phyloP scores from a whole-genome alignment of 2,329 filamentous ascomycete species.

The Penicillium brevicompactum region DNA sequence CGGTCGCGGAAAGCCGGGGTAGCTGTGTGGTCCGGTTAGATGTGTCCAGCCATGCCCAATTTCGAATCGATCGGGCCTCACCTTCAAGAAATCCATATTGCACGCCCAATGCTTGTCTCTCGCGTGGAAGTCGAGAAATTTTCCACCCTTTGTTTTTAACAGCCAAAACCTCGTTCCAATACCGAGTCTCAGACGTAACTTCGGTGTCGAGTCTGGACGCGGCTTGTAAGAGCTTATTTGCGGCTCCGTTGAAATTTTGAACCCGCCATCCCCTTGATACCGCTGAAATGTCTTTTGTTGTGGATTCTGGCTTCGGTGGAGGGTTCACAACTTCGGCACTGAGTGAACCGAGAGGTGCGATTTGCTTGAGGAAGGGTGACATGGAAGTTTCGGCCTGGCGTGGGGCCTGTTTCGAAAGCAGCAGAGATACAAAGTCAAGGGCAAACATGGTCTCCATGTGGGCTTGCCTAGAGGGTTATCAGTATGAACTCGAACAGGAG shows the following conservation, averaged over 20 bases:
- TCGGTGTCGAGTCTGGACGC: conserved; percentile 74
- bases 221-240: conserved; percentile 72
- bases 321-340: conserved; percentile 67
- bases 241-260: conserved; percentile 72
- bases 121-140: conserved; percentile 73
- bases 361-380: conserved; percentile 68
- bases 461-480: conserved; percentile 37
- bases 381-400: conserved; percentile 70
- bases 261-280: conserved; percentile 73
- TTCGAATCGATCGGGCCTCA: conserved; percentile 32
- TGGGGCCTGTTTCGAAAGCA: conserved; percentile 80
- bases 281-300: conserved; percentile 55
- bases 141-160: conserved; percentile 87
- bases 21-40: conserved; percentile 45
- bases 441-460: conserved; percentile 60
- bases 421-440: conserved; percentile 79
- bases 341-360: conserved; percentile 73
- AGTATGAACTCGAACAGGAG: conserved; percentile 4
- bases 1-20: conserved; percentile 63
- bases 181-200: conserved; percentile 76
- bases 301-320: conserved; percentile 60
- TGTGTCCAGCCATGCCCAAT: neutral
- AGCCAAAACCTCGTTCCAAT: conserved; percentile 83
- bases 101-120: conserved; percentile 76
- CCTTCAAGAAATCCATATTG: conserved; percentile 86